Conservation (phyloP, 2,329 filamentous ascomycete species). For the Alternaria incomplexa region DNA sequence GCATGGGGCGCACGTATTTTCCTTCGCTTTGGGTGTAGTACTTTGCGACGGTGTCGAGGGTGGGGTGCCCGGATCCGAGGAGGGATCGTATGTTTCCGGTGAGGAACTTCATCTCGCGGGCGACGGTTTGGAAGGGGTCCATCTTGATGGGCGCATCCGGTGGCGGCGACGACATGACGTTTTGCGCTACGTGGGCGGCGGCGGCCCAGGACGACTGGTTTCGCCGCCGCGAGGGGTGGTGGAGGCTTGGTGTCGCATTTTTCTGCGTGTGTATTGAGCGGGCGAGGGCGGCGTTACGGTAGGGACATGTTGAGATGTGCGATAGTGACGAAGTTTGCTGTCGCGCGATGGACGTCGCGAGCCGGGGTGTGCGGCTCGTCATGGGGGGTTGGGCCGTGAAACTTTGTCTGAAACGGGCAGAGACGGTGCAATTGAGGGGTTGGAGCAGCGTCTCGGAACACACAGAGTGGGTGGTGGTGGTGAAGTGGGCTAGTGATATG, state of each 20-base stretch:
- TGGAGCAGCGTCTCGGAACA: constrained; percentile 7
- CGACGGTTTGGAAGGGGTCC: constrained; percentile 87
- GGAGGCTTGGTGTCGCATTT: constrained; percentile 30
- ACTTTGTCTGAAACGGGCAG: neutral
- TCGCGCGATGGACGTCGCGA: constrained; percentile 41
- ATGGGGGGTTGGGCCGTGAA: constrained; percentile 21
- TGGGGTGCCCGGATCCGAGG: constrained; percentile 92
- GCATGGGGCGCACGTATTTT: constrained; percentile 92
- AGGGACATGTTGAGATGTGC: constrained; percentile 36
- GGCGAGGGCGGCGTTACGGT: constrained; percentile 11
- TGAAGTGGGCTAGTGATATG: neutral
- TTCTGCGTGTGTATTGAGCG: constrained; percentile 7
- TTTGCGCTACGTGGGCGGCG: constrained; percentile 70
- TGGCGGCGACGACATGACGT: constrained; percentile 69
- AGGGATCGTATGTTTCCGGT: constrained; percentile 92
- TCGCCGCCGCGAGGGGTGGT: constrained; percentile 52
- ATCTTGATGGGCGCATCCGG: constrained; percentile 73
- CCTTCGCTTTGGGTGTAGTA: constrained; percentile 98
- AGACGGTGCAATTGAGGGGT: constrained; percentile 33
- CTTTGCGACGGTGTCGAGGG: constrained; percentile 92
- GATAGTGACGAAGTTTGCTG: constrained; percentile 18
- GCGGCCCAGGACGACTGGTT: constrained; percentile 75
- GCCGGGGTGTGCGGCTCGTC: constrained; percentile 46
- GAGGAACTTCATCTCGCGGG: constrained; percentile 95
- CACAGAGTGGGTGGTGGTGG: constrained; percentile 7